Percentiles rank a stretch among this genome's conserved stretches.
These are phyloP conservation scores for Suhomyces panamericanus DNA, from an alignment of 1,139 yeast genomes.

Conservation along the genomic window DNA sequence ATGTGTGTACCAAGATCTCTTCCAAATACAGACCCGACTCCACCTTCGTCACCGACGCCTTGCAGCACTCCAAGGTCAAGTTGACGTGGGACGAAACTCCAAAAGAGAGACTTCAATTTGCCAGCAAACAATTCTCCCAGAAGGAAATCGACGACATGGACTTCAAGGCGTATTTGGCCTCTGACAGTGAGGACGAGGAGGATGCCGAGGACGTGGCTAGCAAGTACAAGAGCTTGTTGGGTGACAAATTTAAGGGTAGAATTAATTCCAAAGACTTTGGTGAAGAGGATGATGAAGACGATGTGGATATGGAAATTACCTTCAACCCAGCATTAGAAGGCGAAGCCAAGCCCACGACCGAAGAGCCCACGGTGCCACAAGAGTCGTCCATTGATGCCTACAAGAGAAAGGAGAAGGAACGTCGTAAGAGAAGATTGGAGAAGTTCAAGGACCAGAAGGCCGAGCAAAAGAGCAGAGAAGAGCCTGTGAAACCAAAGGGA, in stretches of 20 bases:
- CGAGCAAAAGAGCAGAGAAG: conserved; percentile 10
- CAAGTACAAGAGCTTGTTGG: conserved; percentile 66
- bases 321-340: conserved; percentile 85
- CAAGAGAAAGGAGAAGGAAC: conserved; percentile 88
- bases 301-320: conserved; percentile 92
- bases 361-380: conserved; percentile 43
- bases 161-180: conserved; percentile 90
- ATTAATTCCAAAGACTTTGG: conserved; percentile 26
- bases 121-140: conserved; percentile 81
- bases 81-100: conserved; percentile 99
- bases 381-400: conserved; percentile 81
- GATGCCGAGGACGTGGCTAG: conserved; percentile 48
- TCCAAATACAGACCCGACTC: conserved; percentile 76
- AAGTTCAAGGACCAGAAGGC: conserved; percentile 58
- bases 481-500: conserved; percentile 16
- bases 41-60: conserved; percentile 83
- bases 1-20: conserved; percentile 71
- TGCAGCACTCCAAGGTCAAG: conserved; percentile 90
- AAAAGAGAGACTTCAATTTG: conserved; percentile 75
- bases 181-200: conserved; percentile 65
- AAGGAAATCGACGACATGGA: conserved; percentile 96
- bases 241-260: conserved; percentile 41
- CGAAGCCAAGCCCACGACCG: conserved; percentile 25
- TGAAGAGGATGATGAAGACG: conserved; percentile 54
- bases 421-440: conserved; percentile 78